These are phyloP conservation scores for Diplodia scrobiculata DNA, from an alignment of 2,329 filamentous ascomycete genomes.

Conservation along the genomic window DNA sequence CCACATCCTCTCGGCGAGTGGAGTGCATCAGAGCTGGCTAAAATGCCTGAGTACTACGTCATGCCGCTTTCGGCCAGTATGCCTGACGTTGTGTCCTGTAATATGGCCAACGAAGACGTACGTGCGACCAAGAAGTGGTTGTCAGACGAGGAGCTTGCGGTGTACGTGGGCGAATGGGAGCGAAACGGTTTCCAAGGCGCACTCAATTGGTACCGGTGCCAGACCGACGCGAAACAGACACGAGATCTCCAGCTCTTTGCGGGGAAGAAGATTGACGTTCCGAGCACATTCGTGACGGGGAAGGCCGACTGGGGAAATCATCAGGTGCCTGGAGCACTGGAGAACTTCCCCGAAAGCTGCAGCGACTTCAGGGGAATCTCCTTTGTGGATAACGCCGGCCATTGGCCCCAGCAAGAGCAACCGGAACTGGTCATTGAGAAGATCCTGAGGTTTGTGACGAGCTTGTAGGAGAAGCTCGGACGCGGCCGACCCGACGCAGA, in stretches of 20 bases:
- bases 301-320: conserved; percentile 68
- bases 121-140: conserved; percentile 58
- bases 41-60: conserved; percentile 69
- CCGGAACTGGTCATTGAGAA: conserved; percentile 56
- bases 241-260: conserved; percentile 62
- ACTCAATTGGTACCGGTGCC: conserved; percentile 67
- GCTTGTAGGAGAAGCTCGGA: conserved; percentile 15
- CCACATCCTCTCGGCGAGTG: conserved; percentile 59
- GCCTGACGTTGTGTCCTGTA: conserved; percentile 58
- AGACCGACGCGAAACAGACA: conserved; percentile 54
- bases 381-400: conserved; percentile 63
- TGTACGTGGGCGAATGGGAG: conserved; percentile 63
- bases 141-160: conserved; percentile 57
- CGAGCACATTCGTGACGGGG: conserved; percentile 64
- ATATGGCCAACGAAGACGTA: conserved; percentile 58
- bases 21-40: conserved; percentile 59
- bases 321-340: conserved; percentile 66
- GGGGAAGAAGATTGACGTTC: conserved; percentile 63
- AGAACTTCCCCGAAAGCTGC: conserved; percentile 58
- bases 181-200: conserved; percentile 67
- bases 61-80: conserved; percentile 63
- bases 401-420: conserved; percentile 71
- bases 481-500: not conserved
- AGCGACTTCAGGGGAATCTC: conserved; percentile 56
- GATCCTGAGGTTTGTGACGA: conserved; percentile 49